Evolutionary conservation across 805 yeast genomes (phyloP).

Genomic region (Candida odintsovae): DNA sequence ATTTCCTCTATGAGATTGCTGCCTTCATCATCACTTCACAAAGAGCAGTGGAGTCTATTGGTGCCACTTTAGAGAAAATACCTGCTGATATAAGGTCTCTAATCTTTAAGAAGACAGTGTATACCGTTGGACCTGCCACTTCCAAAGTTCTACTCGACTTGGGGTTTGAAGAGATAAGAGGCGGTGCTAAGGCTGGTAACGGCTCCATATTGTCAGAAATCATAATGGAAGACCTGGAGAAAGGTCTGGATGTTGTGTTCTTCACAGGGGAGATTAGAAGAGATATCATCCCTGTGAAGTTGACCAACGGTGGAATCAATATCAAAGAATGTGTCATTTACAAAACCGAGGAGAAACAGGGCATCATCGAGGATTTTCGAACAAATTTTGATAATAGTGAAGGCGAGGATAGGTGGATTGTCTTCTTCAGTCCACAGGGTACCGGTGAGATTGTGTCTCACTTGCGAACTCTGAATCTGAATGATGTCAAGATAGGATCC

Average conservation of each 20-base stretch:
- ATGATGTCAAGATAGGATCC: conserved; percentile 50
- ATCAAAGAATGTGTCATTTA: conserved; percentile 64
- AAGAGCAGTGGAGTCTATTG: conserved; percentile 80
- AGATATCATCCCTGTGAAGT: conserved; percentile 68
- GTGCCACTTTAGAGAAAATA: conserved; percentile 31
- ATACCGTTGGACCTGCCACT: conserved; percentile 93
- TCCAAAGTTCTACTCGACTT: conserved; percentile 44
- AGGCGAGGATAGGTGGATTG: conserved; percentile 51
- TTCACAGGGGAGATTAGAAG: conserved; percentile 83
- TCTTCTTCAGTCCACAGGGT: conserved; percentile 91
- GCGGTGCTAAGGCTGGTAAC: conserved; percentile 77
- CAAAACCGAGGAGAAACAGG: conserved; percentile 49
- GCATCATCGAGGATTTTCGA: conserved; percentile 37
- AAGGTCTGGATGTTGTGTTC: conserved; percentile 44
- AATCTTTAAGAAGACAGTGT: conserved; percentile 50
- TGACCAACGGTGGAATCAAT: conserved; percentile 37
- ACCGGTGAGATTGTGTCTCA: conserved; percentile 55
- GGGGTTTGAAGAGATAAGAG: conserved; percentile 67
- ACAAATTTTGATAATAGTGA: conserved; percentile 2
- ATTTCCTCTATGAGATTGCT: conserved; percentile 35
- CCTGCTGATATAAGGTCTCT: conserved; percentile 12
- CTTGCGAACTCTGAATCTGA: conserved; percentile 20
- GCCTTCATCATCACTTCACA: conserved; percentile 82
- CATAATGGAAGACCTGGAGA: conserved; percentile 33
- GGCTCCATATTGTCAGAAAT: conserved; percentile 65